These are phyloP conservation scores for Lasiosphaeria hispida DNA, from an alignment of 495 filamentous ascomycete genomes.

Conservation along the genomic window DNA sequence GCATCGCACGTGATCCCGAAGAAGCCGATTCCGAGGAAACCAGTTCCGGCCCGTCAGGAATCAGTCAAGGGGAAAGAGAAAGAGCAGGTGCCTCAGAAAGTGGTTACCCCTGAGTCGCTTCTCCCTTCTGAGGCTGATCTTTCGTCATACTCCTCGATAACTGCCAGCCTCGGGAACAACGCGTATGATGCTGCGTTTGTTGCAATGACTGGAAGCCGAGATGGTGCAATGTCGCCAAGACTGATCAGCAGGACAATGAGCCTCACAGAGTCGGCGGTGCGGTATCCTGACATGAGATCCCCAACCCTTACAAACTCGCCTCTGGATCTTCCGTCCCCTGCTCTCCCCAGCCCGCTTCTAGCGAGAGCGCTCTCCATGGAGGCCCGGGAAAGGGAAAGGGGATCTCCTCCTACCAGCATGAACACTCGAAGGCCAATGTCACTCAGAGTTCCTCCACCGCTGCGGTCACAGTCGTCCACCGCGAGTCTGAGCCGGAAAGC, in stretches of 20 bases:
- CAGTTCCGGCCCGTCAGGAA: slow-evolving; percentile 26
- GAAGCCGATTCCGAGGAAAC: slow-evolving; percentile 37
- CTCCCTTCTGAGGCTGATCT: slow-evolving; percentile 17
- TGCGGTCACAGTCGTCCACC: slow-evolving; percentile 39
- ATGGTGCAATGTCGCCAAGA: slow-evolving; percentile 10
- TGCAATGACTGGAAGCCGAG: slow-evolving; percentile 13
- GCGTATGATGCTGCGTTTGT: slow-evolving; percentile 20
- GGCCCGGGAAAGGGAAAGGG: slow-evolving; percentile 14
- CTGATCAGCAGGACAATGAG: slow-evolving; percentile 21
- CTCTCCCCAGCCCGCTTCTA: slow-evolving; percentile 25
- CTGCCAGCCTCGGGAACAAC: slow-evolving; percentile 17
- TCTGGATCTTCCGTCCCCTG: slow-evolving; percentile 24
- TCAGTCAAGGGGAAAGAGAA: neutral
- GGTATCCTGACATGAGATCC: slow-evolving; percentile 15
- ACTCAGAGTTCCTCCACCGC: slow-evolving; percentile 40
- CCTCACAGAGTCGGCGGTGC: slow-evolving; percentile 19
- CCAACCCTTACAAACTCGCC: slow-evolving; percentile 14
- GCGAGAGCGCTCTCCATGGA: slow-evolving; percentile 26
- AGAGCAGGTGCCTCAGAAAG: slow-evolving; percentile 1
- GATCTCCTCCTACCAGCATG: slow-evolving; percentile 36
- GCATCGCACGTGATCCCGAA: slow-evolving; percentile 29
- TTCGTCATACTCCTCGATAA: slow-evolving; percentile 11
- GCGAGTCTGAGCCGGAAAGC: slow-evolving; percentile 27
- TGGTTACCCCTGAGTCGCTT: slow-evolving; percentile 12
- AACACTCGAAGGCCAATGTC: slow-evolving; percentile 31